These are phyloP conservation scores for Fusarium sp. DNA, from an alignment of 2,329 filamentous ascomycete genomes.

Conservation along the genomic window DNA sequence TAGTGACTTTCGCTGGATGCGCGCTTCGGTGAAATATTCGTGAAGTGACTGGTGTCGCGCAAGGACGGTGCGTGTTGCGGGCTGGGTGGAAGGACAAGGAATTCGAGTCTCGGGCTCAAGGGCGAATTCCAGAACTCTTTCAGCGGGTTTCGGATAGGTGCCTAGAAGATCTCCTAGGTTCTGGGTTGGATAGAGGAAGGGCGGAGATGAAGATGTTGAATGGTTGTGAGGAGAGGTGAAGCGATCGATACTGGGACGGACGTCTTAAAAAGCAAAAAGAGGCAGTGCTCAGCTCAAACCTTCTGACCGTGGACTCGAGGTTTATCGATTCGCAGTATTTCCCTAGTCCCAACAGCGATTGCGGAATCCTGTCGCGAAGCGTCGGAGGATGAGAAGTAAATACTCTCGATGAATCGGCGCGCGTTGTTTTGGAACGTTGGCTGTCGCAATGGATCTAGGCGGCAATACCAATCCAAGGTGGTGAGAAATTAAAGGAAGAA, in stretches of 20 bases:
- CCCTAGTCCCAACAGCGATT: constrained; percentile 26
- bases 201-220: constrained; percentile 51
- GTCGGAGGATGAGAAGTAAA: constrained; percentile 25
- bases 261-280: constrained; percentile 55
- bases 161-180: constrained; percentile 49
- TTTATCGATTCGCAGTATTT: constrained; percentile 47
- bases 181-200: constrained; percentile 50
- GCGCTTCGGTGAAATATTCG: constrained; percentile 58
- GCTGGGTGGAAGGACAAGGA: constrained; percentile 49
- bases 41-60: constrained; percentile 56
- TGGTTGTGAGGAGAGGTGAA: constrained; percentile 54
- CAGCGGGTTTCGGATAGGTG: constrained; percentile 45
- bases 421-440: constrained; percentile 34
- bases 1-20: constrained; percentile 63
- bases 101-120: constrained; percentile 49
- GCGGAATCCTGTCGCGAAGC: constrained; percentile 36
- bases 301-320: constrained; percentile 45
- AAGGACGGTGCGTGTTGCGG: constrained; percentile 53
- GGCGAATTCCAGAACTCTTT: constrained; percentile 51
- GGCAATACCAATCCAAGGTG: constrained; percentile 37
- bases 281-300: constrained; percentile 57
- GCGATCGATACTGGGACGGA: constrained; percentile 55
- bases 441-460: constrained; percentile 38
- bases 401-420: constrained; percentile 39
- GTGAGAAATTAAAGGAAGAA: constrained; percentile 13